Base-by-base conservation (phyloP, 805 yeast species). In the Candida patagonica region DNA sequence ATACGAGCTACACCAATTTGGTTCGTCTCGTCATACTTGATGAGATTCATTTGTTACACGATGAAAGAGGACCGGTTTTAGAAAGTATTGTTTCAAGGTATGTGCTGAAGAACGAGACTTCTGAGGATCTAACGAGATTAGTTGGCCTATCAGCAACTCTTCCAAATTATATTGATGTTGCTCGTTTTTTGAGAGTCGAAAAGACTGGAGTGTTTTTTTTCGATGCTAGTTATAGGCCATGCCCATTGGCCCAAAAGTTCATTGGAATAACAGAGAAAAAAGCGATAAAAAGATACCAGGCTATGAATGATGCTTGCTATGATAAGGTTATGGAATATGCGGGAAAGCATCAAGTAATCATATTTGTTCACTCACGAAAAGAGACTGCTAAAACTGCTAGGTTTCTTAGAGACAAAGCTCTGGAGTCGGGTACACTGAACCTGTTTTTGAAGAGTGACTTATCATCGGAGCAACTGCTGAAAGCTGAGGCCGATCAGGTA, bases 301-400 rank as follows among this genome's bases (percentile, higher is more conserved):
- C 95, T 1, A 82, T 86, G 82, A 84, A 88, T 57, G 92, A 84
- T 41, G 94, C 89, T 0, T 87, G 96, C 52, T 82, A 75, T 55
- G 95, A 86, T 36, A 81, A 80, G 49, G 73, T 86, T 3, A 50
- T 74, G 23, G 92, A 86, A 44, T 59, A 71, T 12, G 67, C 67
- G 2, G 75, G 76, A 4, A 74, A 75, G 24, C 80, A 82, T 50
- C 97, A 89, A 57, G 74, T 84, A 2, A 85, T 89, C 43, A 74
- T 89, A 1, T 89, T 89, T 60, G 97, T 89, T 6, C 97, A 92
- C 56, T 87, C 96, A 0, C 68, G 97, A 50, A 88, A 86, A 53
- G 97, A 89, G 37, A 92, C 98, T 0, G 76, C 70, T 44, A 78
- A 81, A 49, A 82, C 95, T 0, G 96, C 96, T 0, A 70, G 70